phyloP scores from a whole-genome alignment of 768 basidiomycete species.

The Rhodotorula paludigena region DNA sequence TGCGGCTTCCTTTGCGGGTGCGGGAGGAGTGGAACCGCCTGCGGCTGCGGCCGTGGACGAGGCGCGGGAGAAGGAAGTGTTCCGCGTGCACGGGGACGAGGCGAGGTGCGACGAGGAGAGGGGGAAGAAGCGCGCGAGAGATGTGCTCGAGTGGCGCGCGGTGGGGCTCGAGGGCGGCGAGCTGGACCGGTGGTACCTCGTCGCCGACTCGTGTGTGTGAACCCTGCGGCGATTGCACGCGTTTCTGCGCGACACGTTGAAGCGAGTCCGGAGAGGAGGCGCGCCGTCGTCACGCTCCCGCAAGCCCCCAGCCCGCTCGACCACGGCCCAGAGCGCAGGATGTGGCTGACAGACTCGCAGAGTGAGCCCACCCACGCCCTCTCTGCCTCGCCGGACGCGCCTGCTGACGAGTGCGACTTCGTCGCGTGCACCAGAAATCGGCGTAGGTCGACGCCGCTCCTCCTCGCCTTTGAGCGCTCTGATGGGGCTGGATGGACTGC shows the following conservation, averaged over 20 bases:
- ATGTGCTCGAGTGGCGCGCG: slow-evolving; percentile 34
- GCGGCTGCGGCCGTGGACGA: not conserved
- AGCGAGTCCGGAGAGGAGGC: not conserved
- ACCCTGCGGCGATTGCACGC: not conserved
- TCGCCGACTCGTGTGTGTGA: slow-evolving; percentile 8
- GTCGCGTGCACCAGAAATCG: slow-evolving; percentile 6
- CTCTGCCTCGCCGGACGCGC: not conserved
- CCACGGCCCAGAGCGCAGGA: slow-evolving; percentile 2
- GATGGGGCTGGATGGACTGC: not conserved
- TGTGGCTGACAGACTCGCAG: slow-evolving; percentile 54
- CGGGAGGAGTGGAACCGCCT: not conserved
- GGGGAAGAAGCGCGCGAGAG: slow-evolving; percentile 7
- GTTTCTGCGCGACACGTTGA: not conserved
- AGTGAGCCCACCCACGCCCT: slow-evolving; percentile 45
- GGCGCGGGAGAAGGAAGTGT: not conserved
- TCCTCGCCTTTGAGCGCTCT: not conserved
- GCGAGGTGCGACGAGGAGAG: not conserved
- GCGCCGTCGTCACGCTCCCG: not conserved
- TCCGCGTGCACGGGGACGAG: not conserved
- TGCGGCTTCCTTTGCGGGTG: not conserved
- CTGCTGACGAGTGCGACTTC: slow-evolving; percentile 35
- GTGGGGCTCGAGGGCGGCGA: slow-evolving; percentile 17
- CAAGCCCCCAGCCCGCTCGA: too few species aligned
- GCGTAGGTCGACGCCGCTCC: not conserved
- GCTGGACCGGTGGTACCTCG: slow-evolving; percentile 22